These are phyloP conservation scores for Phycomyces nitens DNA, from an alignment of 192 early-diverging fungal species.

Conservation along the genomic window DNA sequence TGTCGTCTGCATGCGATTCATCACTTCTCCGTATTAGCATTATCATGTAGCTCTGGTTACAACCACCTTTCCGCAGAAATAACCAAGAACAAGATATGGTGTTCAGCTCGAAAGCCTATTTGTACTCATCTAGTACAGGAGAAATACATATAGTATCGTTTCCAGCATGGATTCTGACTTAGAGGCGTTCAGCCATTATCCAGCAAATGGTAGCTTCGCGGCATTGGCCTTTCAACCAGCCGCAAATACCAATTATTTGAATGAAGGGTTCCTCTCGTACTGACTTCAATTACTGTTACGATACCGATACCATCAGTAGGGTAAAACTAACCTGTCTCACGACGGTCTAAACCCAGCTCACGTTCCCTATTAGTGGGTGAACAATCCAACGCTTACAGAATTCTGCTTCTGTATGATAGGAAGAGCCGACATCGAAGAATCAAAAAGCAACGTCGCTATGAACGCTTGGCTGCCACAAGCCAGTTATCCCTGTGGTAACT, in stretches of 20 bases:
- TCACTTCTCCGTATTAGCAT: no score
- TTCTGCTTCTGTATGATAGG: conserved; percentile 84
- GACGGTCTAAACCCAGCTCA: conserved; percentile 93
- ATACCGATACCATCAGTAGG: conserved; percentile 80
- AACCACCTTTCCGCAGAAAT: no score
- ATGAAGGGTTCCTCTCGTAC: conserved; percentile 74
- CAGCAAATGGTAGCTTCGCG: conserved; percentile 71
- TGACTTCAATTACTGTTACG: conserved; percentile 73
- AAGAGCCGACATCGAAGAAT: conserved; percentile 86
- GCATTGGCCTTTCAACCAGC: conserved; percentile 65
- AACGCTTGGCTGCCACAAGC: conserved; percentile 77
- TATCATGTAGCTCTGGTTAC: no score
- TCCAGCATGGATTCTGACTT: conserved; percentile 73
- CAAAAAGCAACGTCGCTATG: conserved; percentile 84
- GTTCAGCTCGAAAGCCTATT: background rate
- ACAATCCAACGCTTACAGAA: conserved; percentile 85
- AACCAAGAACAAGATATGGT: conserved; percentile 38
- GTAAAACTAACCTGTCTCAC: conserved; percentile 95
- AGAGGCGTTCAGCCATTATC: conserved; percentile 73
- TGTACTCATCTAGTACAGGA: conserved; percentile 5
- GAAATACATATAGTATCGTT: conserved; percentile 35
- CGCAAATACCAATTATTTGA: conserved; percentile 49
- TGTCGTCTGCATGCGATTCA: no score
- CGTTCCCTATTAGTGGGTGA: conserved; percentile 87
- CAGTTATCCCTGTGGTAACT: conserved; percentile 81